Evolutionary conservation across 352 stramenopile genomes (phyloP), one percentile per base, ranked within the genome.

Genomic region (Phytophthora hibernalis): DNA sequence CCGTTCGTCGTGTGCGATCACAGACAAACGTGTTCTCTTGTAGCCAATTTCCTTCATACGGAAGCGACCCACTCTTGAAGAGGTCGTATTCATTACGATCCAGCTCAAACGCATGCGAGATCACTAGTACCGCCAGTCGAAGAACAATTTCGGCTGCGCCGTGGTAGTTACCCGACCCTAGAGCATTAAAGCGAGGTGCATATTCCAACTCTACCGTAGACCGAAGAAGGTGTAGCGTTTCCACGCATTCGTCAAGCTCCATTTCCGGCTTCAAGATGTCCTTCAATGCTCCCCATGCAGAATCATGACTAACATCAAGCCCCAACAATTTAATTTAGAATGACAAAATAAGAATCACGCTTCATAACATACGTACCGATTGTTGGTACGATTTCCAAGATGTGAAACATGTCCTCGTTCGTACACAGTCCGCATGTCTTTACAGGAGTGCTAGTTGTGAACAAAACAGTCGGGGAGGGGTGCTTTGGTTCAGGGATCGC

Each of bases 151-250:
- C 35, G 16, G 51, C 45, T 16, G 45, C 56, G 12, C 56, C 44
- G 2, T 56, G 45, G 11, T 64, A 64, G 11, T 50, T 28, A 7
- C 55, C 43, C 1, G 43, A 54, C 6, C 44, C 55, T 63, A 54
- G 33, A n/a, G n/a, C n/a, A n/a, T n/a, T n/a, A n/a, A n/a, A n/a
- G n/a, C n/a, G n/a, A n/a, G n/a, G n/a, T n/a, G n/a, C n/a, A n/a
- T n/a, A n/a, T n/a, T n/a, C n/a, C n/a, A n/a, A n/a, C n/a, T n/a
- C n/a, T n/a, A n/a, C n/a, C n/a, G n/a, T n/a, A n/a, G n/a, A n/a
- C n/a, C n/a, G n/a, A n/a, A n/a, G n/a, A n/a, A n/a, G n/a, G 16
- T 40, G 33, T 3, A 54, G 47, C 26, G 28, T 54, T 26, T 54
- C 47, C 0, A 42, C 26, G 15, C 47, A 54, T 28, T 42, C 26